Conservation (phyloP, 257 asterid genomes). For the Solanum boliviense region DNA sequence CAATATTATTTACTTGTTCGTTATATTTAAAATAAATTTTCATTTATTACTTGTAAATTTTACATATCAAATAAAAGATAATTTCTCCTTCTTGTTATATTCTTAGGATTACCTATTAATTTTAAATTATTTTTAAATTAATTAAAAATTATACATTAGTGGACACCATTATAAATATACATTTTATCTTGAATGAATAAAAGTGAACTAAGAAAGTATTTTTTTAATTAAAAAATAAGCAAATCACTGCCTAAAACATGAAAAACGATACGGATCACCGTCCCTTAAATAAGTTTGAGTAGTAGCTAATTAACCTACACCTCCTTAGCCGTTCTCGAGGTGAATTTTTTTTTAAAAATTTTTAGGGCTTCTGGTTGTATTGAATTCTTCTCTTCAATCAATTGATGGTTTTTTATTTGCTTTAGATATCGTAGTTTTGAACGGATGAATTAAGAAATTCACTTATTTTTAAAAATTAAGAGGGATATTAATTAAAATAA, state of each 20-base stretch:
- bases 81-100: background rate
- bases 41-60: background rate
- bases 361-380: background rate
- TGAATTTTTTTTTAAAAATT: too few species aligned
- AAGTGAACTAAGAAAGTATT: background rate
- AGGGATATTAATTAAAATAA: background rate
- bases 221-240: background rate
- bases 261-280: background rate
- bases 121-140: background rate
- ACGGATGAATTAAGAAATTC: too few species aligned
- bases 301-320: background rate
- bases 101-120: background rate
- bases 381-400: background rate
- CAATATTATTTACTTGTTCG: too few species aligned
- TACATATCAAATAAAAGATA: background rate
- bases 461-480: background rate
- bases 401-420: background rate
- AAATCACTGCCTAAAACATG: background rate
- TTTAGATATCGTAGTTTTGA: background rate
- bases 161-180: background rate
- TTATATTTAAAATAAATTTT: too few species aligned
- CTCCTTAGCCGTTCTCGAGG: too few species aligned
- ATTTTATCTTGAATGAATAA: too few species aligned
- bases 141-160: background rate
- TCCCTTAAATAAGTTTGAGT: background rate